Conservation (phyloP, 2,329 filamentous ascomycete species). For the Penicillium crustosum region DNA sequence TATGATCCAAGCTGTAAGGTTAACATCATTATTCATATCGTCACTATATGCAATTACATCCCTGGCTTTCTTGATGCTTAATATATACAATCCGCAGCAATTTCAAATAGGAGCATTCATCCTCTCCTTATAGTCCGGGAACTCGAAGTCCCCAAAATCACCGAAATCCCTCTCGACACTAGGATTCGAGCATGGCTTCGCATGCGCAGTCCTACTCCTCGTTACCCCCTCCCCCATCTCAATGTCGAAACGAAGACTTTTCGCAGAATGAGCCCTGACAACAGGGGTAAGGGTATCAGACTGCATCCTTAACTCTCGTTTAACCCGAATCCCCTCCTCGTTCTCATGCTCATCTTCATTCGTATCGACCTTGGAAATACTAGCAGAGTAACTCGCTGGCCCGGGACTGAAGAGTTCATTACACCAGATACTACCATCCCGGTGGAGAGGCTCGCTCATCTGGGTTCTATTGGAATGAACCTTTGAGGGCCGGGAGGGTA, state of each 20-base stretch:
- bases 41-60: not conserved
- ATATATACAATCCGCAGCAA: constrained; percentile 1
- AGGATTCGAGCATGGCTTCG: not conserved
- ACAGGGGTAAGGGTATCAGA: constrained; percentile 14
- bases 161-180: constrained; percentile 24
- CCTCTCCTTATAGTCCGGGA: constrained; percentile 25
- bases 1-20: not conserved
- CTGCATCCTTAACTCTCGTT: constrained; percentile 29
- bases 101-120: constrained; percentile 25
- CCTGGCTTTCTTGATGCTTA: not conserved
- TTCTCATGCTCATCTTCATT: constrained; percentile 11
- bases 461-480: constrained; percentile 5
- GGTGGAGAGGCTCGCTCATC: constrained; percentile 6
- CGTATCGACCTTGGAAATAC: constrained; percentile 24
- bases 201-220: not conserved
- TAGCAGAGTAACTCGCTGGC: constrained; percentile 25
- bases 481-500: constrained; percentile 18
- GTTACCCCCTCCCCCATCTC: constrained; percentile 1
- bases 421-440: constrained; percentile 16
- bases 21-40: not conserved
- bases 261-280: not conserved
- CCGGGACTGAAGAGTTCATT: constrained; percentile 21
- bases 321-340: constrained; percentile 30
- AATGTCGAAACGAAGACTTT: not conserved
- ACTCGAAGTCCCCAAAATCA: constrained; percentile 24